Evolutionary conservation across 306 rosid genomes (phyloP), one percentile per base, ranked within the genome.

Genomic region (Ziziphus jujuba): DNA sequence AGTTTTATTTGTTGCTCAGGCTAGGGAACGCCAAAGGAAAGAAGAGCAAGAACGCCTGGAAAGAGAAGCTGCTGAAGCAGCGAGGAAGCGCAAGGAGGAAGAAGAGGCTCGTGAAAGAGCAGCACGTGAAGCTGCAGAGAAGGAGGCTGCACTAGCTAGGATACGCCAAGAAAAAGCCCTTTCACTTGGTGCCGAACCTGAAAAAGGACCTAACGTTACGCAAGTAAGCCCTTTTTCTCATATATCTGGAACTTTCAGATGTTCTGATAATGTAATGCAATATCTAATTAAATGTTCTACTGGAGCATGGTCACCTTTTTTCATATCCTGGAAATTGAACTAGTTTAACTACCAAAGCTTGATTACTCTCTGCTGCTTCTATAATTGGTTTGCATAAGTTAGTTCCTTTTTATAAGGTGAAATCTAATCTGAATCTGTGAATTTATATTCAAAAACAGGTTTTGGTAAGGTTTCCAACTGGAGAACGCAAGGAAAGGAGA

Each of bases 1-100:
- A 64, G 74, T 22, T 54, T 78, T 51, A 14, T 25, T 63, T 64
- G 55, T 49, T 66, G 66, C 55, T 70, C 82, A 95, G 97, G 96
- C 97, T 45, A 95, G 99, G 87, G 99, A 95, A 75, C 82, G 79
- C 19, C 99, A 87, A 76, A 86, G 87, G 77, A 83, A 76, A 66
- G 96, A 90, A 78, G 99, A 95, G 79, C 85, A 95, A 87, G 99
- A 90, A 66, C 92, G 89, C 19, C 89, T 85, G 53, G 92, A 85
- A 70, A 88, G 95, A 86, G 99, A 95, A 79, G 97, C 97, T 67
- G 96, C 91, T 55, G 99, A 95, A 77, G 96, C 96, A 49, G 99
- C 88, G 84, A 87, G 85, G 80, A 89, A 79, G 77, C 84, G 59
- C 47, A 77, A 82, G 79, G 97, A 90, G 80, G 99, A 95, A 78